These are phyloP conservation scores for Gaillardinia entomophila DNA, from an alignment of 805 yeast species.

Conservation along the genomic window DNA sequence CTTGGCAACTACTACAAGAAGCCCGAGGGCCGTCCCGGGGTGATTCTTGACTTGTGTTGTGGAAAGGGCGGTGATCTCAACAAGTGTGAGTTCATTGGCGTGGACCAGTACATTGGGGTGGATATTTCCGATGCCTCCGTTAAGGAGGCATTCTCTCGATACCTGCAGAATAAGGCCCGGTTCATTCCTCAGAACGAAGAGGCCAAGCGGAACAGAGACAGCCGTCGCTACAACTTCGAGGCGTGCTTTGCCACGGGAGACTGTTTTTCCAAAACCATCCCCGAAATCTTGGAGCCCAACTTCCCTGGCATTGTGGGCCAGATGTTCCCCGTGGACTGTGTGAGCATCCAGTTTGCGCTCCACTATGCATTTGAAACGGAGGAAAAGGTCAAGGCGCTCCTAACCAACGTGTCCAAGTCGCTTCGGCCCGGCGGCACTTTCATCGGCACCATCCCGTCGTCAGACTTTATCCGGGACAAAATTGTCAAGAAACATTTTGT, in stretches of 20 bases:
- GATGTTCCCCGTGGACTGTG: conserved; percentile 78
- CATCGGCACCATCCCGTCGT: conserved; percentile 91
- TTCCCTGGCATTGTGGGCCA: conserved; percentile 57
- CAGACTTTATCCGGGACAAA: conserved; percentile 73
- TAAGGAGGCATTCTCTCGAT: conserved; percentile 76
- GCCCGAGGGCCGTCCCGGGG: conserved; percentile 23
- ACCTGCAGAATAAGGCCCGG: conserved; percentile 43
- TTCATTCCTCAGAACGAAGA: conserved; percentile 23
- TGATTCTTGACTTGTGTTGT: conserved; percentile 81
- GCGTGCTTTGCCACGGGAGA: conserved; percentile 90
- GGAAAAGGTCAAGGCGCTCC: conserved; percentile 63
- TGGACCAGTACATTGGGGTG: conserved; percentile 78
- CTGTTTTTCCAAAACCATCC: conserved; percentile 69
- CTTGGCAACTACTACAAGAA: conserved; percentile 59
- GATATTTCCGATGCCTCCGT: conserved; percentile 90
- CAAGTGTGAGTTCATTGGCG: conserved; percentile 74
- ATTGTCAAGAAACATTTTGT: conserved; percentile 42
- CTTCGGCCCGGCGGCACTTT: conserved; percentile 80
- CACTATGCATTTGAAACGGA: conserved; percentile 94
- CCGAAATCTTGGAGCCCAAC: conserved; percentile 56
- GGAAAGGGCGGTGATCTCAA: conserved; percentile 98
- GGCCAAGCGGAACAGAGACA: conserved; percentile 18
- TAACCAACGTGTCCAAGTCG: conserved; percentile 71
- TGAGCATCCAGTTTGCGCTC: conserved; percentile 85
- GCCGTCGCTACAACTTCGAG: conserved; percentile 57